Percentiles rank a stretch among this genome's conserved stretches.
phyloP scores from a whole-genome alignment of 768 basidiomycete species.

The Rhizopogon vesiculosus region DNA sequence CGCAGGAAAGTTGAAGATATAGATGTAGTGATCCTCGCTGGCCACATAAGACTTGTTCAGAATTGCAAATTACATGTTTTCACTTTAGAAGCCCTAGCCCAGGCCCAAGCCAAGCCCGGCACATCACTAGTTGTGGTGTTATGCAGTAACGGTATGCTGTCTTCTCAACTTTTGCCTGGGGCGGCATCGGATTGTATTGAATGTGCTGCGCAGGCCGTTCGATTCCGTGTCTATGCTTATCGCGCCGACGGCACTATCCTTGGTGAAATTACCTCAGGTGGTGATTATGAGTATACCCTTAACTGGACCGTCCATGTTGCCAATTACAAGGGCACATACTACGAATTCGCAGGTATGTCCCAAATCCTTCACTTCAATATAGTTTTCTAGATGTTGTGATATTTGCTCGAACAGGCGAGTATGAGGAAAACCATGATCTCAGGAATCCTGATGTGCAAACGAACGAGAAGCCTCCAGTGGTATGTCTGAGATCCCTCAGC shows the following conservation, averaged over 20 bases:
- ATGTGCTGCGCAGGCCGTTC: conserved; percentile 19
- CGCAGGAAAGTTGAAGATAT: no score
- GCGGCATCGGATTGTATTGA: neutral
- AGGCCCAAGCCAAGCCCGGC: no score
- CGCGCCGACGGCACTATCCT: conserved; percentile 18
- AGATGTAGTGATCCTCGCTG: no score
- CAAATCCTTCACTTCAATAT: neutral
- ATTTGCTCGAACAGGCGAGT: neutral
- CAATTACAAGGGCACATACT: conserved; percentile 25
- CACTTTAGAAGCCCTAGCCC: no score
- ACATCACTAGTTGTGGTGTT: no score
- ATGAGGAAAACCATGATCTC: neutral
- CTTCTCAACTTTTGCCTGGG: neutral
- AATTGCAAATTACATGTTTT: no score
- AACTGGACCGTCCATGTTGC: conserved; percentile 29
- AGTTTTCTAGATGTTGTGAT: neutral
- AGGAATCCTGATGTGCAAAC: conserved; percentile 4
- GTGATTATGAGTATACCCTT: conserved; percentile 12
- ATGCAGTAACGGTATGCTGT: neutral
- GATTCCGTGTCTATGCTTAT: conserved; percentile 30
- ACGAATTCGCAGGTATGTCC: conserved; percentile 12
- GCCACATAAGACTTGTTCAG: no score
- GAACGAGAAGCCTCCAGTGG: neutral
- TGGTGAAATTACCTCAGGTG: conserved; percentile 22
- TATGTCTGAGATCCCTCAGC: neutral